phyloP scores from a whole-genome alignment of 768 basidiomycete species.

The Clathrus columnatus region DNA sequence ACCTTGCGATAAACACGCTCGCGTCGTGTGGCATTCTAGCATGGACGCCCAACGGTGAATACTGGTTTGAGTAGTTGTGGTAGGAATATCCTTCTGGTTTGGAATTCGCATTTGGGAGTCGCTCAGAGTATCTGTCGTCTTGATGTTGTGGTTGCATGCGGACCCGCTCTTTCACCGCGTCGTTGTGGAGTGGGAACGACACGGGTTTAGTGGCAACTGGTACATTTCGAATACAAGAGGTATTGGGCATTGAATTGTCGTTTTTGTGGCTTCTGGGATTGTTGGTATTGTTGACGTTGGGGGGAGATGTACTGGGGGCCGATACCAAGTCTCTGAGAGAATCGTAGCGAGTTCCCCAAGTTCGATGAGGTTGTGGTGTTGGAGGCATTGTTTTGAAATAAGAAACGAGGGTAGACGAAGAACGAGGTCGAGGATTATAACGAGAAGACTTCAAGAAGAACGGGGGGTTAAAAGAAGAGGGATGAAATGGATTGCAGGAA shows the following conservation, averaged over 20 bases:
- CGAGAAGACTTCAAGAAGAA: conserved; percentile 16
- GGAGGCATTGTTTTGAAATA: conserved; percentile 34
- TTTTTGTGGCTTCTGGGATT: conserved; percentile 19
- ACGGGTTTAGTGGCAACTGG: neutral
- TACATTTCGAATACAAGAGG: conserved; percentile 1
- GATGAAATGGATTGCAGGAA: neutral
- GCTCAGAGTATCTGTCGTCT: neutral
- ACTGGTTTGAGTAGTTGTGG: neutral
- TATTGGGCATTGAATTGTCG: conserved; percentile 25
- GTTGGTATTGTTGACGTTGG: conserved; percentile 33
- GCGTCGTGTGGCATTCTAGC: conserved; percentile 52
- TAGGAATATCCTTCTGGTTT: neutral
- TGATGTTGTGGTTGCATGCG: neutral
- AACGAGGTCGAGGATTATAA: neutral
- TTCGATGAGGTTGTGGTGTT: conserved; percentile 32
- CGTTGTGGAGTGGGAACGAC: neutral
- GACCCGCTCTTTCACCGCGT: conserved; percentile 7
- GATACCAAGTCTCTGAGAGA: conserved; percentile 38
- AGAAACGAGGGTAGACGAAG: conserved; percentile 9
- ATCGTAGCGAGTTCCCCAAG: conserved; percentile 71
- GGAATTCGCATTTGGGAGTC: neutral
- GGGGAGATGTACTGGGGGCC: conserved; percentile 14
- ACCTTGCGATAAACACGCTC: conserved; percentile 84
- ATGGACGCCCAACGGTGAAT: neutral
- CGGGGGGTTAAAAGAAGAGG: conserved; percentile 10